phyloP scores from a whole-genome alignment of 179 eudicot genomes.

The Patellifolia procumbens region DNA sequence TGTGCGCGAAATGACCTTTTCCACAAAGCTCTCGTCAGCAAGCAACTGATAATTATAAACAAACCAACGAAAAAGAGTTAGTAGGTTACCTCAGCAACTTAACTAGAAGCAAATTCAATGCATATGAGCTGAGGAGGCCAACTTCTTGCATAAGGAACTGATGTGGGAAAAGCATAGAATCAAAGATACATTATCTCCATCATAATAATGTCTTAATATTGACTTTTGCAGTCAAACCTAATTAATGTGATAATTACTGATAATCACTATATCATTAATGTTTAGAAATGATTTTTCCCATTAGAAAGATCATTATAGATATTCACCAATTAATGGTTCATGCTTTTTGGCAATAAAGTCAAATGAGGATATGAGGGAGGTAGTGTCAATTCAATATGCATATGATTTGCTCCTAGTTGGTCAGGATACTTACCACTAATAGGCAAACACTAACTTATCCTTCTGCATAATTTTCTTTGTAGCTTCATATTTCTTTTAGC shows the following conservation, averaged over 20 bases:
- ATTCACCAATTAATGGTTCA: too few species aligned
- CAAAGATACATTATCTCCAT: not conserved
- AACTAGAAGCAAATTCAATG: not conserved
- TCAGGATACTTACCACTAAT: too few species aligned
- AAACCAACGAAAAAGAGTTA: not conserved
- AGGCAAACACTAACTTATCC: too few species aligned
- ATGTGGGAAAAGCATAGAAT: not conserved
- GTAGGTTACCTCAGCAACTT: constrained; percentile 7
- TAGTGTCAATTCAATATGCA: too few species aligned
- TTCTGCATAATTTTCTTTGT: too few species aligned
- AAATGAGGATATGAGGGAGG: too few species aligned
- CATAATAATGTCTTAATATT: not conserved
- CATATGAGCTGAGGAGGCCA: not conserved
- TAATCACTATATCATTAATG: too few species aligned
- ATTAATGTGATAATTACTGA: not conserved
- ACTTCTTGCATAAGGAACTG: not conserved
- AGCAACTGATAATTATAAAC: constrained; percentile 45
- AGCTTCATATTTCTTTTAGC: too few species aligned
- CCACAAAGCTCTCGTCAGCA: constrained; percentile 47
- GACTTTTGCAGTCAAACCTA: not conserved
- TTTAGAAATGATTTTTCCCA: too few species aligned
- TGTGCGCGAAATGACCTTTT: constrained; percentile 45
- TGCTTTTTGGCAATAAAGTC: too few species aligned
- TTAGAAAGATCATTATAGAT: too few species aligned
- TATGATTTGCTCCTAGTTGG: too few species aligned